Percentiles rank a stretch among this genome's conserved stretches.
Evolutionary conservation across 345 rosid genomes (phyloP).

Genomic region (Moringa oleifera): DNA sequence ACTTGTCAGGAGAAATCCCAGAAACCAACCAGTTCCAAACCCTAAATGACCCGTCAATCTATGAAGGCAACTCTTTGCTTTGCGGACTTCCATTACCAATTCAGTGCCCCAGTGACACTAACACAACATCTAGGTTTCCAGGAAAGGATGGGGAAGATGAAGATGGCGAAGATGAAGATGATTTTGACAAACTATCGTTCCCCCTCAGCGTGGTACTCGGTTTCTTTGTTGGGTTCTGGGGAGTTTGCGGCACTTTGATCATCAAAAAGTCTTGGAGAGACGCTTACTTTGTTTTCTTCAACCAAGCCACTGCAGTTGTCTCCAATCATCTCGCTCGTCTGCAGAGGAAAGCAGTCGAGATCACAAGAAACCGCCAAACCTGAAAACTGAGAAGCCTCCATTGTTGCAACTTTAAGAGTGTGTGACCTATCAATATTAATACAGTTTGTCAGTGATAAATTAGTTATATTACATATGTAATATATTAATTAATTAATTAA

Average conservation of each 20-base stretch:
- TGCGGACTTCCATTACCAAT: slow-evolving; percentile 12
- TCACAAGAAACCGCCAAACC: no score
- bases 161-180: not conserved
- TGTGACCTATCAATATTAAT: no score
- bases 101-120: slow-evolving; percentile 7
- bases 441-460: no score
- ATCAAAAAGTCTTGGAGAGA: slow-evolving; percentile 8
- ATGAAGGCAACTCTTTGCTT: slow-evolving; percentile 11
- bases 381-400: no score
- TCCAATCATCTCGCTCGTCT: no score
- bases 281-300: not conserved
- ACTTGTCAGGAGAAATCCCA: slow-evolving; percentile 24
- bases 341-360: no score
- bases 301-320: no score
- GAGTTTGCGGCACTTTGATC: slow-evolving; percentile 4
- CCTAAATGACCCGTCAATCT: slow-evolving; percentile 17
- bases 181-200: slow-evolving; percentile 4
- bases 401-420: no score
- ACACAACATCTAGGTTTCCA: no score
- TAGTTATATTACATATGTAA: no score
- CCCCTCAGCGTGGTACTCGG: not conserved
- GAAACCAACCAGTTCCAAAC: slow-evolving; percentile 16
- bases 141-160: not conserved
- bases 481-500: no score
- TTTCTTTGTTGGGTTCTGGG: slow-evolving; percentile 11